Percentiles rank a stretch among this genome's conserved stretches.
These are phyloP conservation scores for Monotropa hypopitys DNA, from an alignment of 179 eudicot genomes.

Conservation along the genomic window DNA sequence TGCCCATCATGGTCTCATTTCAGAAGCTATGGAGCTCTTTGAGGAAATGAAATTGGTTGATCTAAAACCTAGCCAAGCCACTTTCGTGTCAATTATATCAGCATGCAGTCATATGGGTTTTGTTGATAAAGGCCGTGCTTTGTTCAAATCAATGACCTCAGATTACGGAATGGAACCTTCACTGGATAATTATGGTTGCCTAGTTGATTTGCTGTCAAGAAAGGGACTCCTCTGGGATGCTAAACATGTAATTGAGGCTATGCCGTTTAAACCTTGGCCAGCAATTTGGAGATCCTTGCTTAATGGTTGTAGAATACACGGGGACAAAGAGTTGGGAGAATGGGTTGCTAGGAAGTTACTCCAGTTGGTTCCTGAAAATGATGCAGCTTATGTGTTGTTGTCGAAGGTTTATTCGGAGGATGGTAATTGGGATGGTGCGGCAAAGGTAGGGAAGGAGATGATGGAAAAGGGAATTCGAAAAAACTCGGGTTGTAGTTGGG, in stretches of 20 bases:
- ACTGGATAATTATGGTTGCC: conserved; percentile 17
- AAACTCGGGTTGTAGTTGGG: conserved; percentile 14
- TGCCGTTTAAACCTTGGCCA: conserved; percentile 26
- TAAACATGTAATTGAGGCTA: conserved; percentile 8
- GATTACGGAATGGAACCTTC: conserved; percentile 20
- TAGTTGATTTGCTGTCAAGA: conserved; percentile 21
- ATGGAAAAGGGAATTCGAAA: conserved; percentile 7
- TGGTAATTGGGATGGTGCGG: conserved; percentile 15
- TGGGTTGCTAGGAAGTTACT: conserved; percentile 10
- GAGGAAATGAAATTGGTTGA: conserved; percentile 16
- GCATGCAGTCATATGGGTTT: conserved; percentile 24
- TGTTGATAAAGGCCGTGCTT: conserved; percentile 16
- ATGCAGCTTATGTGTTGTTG: conserved; percentile 14
- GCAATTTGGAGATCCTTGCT: conserved; percentile 26
- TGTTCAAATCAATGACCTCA: conserved; percentile 19
- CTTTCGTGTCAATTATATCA: conserved; percentile 20
- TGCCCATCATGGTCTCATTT: conserved; percentile 20
- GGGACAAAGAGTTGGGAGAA: conserved; percentile 14
- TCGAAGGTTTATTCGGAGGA: conserved; percentile 16
- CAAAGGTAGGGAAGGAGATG: conserved; percentile 15
- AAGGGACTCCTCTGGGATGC: conserved; percentile 21
- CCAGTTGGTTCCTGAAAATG: conserved; percentile 9
- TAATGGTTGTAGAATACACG: conserved; percentile 22
- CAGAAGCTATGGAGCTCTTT: conserved; percentile 20
- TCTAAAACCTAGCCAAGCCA: conserved; percentile 16